A percentile compares a stretch with the other conserved stretches of the same genome.
phyloP scores from a whole-genome alignment of 352 stramenopile species.

The Phytophthora constricta region DNA sequence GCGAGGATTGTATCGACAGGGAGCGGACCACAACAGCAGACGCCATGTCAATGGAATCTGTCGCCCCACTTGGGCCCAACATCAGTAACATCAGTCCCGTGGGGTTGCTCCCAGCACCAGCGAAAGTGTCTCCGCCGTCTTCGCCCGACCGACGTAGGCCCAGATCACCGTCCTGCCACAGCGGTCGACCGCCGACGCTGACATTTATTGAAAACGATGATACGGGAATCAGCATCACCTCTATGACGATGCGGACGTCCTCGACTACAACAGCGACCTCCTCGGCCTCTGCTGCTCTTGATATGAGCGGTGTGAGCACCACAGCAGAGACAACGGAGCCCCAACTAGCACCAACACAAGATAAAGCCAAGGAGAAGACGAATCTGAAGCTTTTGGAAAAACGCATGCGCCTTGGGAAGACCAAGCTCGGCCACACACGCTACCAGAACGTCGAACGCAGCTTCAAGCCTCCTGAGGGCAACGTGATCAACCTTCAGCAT shows the following conservation, averaged over 20 bases:
- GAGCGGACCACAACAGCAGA: not conserved
- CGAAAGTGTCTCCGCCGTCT: constrained; percentile 15
- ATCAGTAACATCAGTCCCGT: too few species aligned
- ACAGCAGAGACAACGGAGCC: constrained; percentile 21
- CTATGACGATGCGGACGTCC: constrained; percentile 21
- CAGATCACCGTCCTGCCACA: constrained; percentile 27
- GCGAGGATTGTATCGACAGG: constrained; percentile 10
- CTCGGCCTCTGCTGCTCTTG: constrained; percentile 11
- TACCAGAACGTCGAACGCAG: constrained; percentile 60
- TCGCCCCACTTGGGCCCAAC: constrained; percentile 10
- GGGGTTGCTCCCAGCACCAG: too few species aligned
- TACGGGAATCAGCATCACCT: constrained; percentile 29
- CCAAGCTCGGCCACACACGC: constrained; percentile 53
- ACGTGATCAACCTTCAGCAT: constrained; percentile 89
- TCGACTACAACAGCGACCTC: constrained; percentile 16
- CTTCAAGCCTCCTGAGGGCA: constrained; percentile 73
- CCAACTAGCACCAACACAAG: constrained; percentile 46
- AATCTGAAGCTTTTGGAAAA: constrained; percentile 65
- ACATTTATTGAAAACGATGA: constrained; percentile 33
- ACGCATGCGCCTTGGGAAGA: constrained; percentile 60
- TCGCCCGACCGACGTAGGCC: constrained; percentile 4
- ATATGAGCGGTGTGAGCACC: constrained; percentile 10
- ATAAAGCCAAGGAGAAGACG: constrained; percentile 52
- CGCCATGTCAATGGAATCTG: constrained; percentile 26
- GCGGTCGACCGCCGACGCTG: constrained; percentile 20